Base-by-base conservation (phyloP, 495 filamentous ascomycete species). In the Penicillium ochrochloron region DNA sequence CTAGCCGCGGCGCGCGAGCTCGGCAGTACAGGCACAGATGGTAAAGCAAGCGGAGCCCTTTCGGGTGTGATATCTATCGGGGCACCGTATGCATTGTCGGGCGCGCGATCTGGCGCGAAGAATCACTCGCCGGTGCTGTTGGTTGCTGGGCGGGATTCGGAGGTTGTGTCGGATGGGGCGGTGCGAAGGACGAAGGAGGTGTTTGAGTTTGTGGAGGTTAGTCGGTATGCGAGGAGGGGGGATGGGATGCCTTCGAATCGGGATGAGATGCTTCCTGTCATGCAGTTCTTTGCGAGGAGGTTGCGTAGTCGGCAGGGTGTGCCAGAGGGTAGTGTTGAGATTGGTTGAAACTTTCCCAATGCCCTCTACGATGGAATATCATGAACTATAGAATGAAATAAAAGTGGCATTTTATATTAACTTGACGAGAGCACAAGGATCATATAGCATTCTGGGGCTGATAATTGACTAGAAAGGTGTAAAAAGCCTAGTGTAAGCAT, bases 201-300 rank as follows among this genome's bases (percentile, higher is more conserved):
- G 39, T 99, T 97, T 78, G 81, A 85, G 67, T 82, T 85, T 69
- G 88, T 94, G 17, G 86, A 91, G 75, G 80, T 93, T 64, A 86
- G 87, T 59, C 84, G 86, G 70, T 99, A 95, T 90, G 80, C 77
- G 62, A 86, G 88, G 73, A 70, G 69, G 14, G 91, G 89, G 11
- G 95, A 97, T 80, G 84, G 84, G 10, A 97, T 97, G 95, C 91
- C 93, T 25, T 76, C 78, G 62, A 92, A 81, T 73, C 79, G 89
- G 57, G 93, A 97, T 23, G 94, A 99, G 83, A 92, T 95, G 87
- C 64, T 92, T 64, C 94, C 95, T 3, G 85, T 97, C 53, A 97
- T 99, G 94, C 83, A 87, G 70, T 99, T 97, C 76, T 91, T 97
- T 72, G 92, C 90, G 0, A 83, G 91, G 59, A 83, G 91, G 67